These are phyloP conservation scores for Alternaria conjuncta DNA, from an alignment of 2,329 filamentous ascomycete genomes.

Conservation along the genomic window DNA sequence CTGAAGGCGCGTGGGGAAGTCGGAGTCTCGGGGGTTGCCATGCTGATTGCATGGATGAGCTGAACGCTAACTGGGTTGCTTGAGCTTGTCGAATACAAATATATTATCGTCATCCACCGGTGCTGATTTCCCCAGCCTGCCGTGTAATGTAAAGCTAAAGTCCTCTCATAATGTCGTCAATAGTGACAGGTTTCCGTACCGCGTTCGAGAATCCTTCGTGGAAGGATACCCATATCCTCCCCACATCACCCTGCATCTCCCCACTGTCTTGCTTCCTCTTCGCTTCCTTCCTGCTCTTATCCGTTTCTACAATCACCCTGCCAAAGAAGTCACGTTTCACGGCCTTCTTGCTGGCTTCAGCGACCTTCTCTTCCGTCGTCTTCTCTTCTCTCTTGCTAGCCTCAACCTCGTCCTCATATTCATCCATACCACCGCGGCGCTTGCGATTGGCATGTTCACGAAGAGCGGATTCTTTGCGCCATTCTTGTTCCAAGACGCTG, in stretches of 20 bases:
- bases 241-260: conserved; percentile 52
- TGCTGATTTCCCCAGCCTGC: neutral
- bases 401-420: conserved; percentile 23
- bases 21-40: neutral
- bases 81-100: neutral
- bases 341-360: conserved; percentile 36
- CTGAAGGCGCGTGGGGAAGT: neutral
- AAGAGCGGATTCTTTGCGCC: conserved; percentile 72
- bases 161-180: conserved; percentile 77
- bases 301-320: conserved; percentile 64
- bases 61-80: neutral
- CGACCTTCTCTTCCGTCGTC: conserved; percentile 29
- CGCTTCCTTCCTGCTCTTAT: conserved; percentile 49
- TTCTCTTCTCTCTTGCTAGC: conserved; percentile 22
- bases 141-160: conserved; percentile 50
- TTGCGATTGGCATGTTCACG: conserved; percentile 71
- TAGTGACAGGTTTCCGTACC: conserved; percentile 82
- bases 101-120: neutral
- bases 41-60: neutral
- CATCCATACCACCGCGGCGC: conserved; percentile 52
- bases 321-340: conserved; percentile 88
- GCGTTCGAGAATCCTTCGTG: conserved; percentile 93
- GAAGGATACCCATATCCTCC: conserved; percentile 83
- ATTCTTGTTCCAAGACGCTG: conserved; percentile 91
- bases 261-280: conserved; percentile 49